phyloP scores from a whole-genome alignment of 164 flowering plant species.

The Vitis riparia region DNA sequence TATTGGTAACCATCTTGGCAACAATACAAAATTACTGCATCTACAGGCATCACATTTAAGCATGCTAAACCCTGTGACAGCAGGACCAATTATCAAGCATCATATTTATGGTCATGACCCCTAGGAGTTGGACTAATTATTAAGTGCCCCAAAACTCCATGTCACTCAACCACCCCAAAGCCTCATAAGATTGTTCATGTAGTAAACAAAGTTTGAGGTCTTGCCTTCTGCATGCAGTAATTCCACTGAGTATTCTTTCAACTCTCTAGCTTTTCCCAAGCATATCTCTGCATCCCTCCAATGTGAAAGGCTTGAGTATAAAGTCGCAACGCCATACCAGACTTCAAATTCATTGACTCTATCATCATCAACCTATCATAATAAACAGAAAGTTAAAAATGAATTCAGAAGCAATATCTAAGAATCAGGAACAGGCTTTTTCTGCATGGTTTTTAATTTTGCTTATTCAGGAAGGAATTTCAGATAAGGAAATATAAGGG shows the following conservation, averaged over 20 bases:
- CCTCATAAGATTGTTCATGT: not conserved
- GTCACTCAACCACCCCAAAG: not conserved
- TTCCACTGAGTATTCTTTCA: constrained; percentile 60
- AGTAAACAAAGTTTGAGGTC: constrained; percentile 16
- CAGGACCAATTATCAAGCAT: too few relatives aligned
- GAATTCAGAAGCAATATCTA: constrained; percentile 1
- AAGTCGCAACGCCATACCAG: constrained; percentile 87
- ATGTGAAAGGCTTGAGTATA: constrained; percentile 86
- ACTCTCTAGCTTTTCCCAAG: constrained; percentile 71
- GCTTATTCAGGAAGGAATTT: too few relatives aligned
- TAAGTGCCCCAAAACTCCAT: too few relatives aligned
- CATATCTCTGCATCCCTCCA: constrained; percentile 94
- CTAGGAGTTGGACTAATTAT: too few relatives aligned
- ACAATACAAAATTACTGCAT: too few relatives aligned
- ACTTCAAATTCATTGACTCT: constrained; percentile 81
- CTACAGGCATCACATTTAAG: too few relatives aligned
- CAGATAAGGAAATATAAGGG: too few relatives aligned
- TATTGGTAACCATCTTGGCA: too few relatives aligned
- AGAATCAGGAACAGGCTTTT: not conserved
- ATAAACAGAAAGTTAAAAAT: not conserved
- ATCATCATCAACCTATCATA: constrained; percentile 46
- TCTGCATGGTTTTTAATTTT: too few relatives aligned
- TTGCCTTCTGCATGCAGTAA: constrained; percentile 77
- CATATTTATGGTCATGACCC: too few relatives aligned
- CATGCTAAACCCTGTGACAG: too few relatives aligned